These are phyloP conservation scores for Mytilinidion resinicola DNA, from an alignment of 495 filamentous ascomycete genomes.

Conservation along the genomic window DNA sequence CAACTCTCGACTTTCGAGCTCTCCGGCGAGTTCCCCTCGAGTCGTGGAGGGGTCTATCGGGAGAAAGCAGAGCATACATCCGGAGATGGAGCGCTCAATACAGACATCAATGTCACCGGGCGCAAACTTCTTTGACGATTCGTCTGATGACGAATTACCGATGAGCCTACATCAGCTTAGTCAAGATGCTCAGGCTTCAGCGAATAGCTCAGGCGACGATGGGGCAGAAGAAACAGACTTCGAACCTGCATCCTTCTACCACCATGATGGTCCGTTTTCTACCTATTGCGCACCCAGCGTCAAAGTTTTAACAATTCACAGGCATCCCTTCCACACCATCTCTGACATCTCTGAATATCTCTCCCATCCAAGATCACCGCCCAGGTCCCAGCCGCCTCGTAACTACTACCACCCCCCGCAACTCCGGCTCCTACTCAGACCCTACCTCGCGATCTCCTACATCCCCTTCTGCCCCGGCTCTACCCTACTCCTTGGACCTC, in stretches of 20 bases:
- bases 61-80: slow-evolving; percentile 9
- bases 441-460: neutral
- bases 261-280: too few relatives aligned
- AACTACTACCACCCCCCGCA: neutral
- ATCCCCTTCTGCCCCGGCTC: neutral
- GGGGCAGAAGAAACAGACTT: slow-evolving; percentile 2
- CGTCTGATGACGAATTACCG: slow-evolving; percentile 3
- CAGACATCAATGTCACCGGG: slow-evolving; percentile 5
- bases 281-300: too few relatives aligned
- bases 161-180: neutral
- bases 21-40: slow-evolving; percentile 13
- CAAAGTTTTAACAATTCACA: too few relatives aligned
- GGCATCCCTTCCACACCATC: too few relatives aligned
- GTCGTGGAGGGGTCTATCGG: slow-evolving; percentile 3
- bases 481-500: too few relatives aligned
- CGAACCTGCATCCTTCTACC: neutral
- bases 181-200: neutral
- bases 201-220: too few relatives aligned
- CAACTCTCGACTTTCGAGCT: slow-evolving; percentile 8
- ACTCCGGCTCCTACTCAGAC: neutral
- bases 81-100: slow-evolving; percentile 15
- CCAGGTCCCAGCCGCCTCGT: neutral
- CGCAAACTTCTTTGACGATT: slow-evolving; percentile 18
- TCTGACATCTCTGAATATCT: neutral
- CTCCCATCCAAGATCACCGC: neutral